Conservation (phyloP, 208 protist species). For the Leishmania turanica region DNA sequence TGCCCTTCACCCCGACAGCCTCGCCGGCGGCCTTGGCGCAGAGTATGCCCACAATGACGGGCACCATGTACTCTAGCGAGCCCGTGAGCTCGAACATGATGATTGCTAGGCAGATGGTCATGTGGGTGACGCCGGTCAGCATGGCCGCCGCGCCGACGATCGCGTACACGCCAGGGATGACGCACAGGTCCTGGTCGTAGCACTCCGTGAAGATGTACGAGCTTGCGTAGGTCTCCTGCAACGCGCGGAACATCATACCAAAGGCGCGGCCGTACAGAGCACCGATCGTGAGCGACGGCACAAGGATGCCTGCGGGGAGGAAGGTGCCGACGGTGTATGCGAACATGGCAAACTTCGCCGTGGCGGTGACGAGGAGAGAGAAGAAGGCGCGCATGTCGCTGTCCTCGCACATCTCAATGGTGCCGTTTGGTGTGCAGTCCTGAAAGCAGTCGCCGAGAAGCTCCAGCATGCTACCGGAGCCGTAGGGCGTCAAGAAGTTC, state of each 20-base stretch:
- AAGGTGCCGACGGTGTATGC: constrained; percentile 68
- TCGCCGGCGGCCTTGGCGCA: constrained; percentile 72
- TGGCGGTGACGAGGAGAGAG: constrained; percentile 59
- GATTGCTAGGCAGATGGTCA: constrained; percentile 94
- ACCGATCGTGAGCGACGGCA: constrained; percentile 93
- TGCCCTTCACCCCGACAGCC: constrained; percentile 71
- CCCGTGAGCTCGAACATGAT: constrained; percentile 95
- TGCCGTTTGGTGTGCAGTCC: constrained; percentile 62
- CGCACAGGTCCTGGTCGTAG: constrained; percentile 54
- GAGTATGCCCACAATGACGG: constrained; percentile 72
- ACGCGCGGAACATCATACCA: constrained; percentile 58
- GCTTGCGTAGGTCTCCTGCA: constrained; percentile 62
- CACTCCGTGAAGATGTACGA: constrained; percentile 73
- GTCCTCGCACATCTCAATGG: constrained; percentile 55
- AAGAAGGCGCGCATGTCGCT: constrained; percentile 49
- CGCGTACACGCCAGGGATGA: constrained; percentile 92
- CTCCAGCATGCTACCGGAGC: constrained; percentile 60
- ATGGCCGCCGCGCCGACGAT: constrained; percentile 93
- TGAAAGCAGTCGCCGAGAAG: constrained; percentile 75
- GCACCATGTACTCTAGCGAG: constrained; percentile 83
- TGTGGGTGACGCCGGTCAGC: constrained; percentile 92
- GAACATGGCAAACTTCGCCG: constrained; percentile 58
- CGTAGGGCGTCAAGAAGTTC: constrained; percentile 74
- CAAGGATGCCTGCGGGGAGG: constrained; percentile 91
- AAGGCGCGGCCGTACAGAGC: constrained; percentile 76